A percentile compares a stretch with the other conserved stretches of the same genome.
Evolutionary conservation across 2,329 filamentous ascomycete species (phyloP).

Genomic region (Monilinia aucupariae): DNA sequence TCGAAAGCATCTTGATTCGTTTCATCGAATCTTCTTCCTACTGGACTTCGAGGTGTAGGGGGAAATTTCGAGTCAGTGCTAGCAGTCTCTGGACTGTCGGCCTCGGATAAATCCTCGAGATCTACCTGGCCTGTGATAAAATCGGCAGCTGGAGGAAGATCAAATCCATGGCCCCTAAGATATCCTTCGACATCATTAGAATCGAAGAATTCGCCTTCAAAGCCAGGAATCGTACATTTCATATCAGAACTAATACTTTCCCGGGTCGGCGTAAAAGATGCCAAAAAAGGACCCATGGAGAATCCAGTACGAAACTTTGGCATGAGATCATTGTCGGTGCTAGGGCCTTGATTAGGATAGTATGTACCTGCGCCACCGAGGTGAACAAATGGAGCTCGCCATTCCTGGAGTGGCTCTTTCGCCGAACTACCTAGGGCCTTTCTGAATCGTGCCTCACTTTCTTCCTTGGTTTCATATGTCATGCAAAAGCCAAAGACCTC

Average conservation of each 20-base stretch:
- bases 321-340: slow-evolving; percentile 26
- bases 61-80: slow-evolving; percentile 23
- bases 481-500: slow-evolving; percentile 66
- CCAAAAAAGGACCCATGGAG: slow-evolving; percentile 46
- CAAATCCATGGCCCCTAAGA: slow-evolving; percentile 56
- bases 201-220: slow-evolving; percentile 72
- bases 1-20: background rate
- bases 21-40: slow-evolving; percentile 12
- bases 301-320: slow-evolving; percentile 36
- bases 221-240: slow-evolving; percentile 52
- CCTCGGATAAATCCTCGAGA: slow-evolving; percentile 20
- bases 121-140: slow-evolving; percentile 56
- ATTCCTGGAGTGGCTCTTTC: slow-evolving; percentile 50
- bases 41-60: slow-evolving; percentile 26
- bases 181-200: slow-evolving; percentile 72
- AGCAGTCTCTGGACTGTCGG: slow-evolving; percentile 12
- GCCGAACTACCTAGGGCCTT: slow-evolving; percentile 18
- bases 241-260: slow-evolving; percentile 46
- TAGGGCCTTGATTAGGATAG: slow-evolving; percentile 40
- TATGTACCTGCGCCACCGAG: slow-evolving; percentile 65
- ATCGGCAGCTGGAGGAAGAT: slow-evolving; percentile 55
- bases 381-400: slow-evolving; percentile 56
- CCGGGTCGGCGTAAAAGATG: slow-evolving; percentile 38
- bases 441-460: slow-evolving; percentile 42
- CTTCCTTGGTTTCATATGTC: slow-evolving; percentile 49